These are phyloP conservation scores for Endothia cerciana DNA, from an alignment of 2,329 filamentous ascomycete genomes.

Conservation along the genomic window DNA sequence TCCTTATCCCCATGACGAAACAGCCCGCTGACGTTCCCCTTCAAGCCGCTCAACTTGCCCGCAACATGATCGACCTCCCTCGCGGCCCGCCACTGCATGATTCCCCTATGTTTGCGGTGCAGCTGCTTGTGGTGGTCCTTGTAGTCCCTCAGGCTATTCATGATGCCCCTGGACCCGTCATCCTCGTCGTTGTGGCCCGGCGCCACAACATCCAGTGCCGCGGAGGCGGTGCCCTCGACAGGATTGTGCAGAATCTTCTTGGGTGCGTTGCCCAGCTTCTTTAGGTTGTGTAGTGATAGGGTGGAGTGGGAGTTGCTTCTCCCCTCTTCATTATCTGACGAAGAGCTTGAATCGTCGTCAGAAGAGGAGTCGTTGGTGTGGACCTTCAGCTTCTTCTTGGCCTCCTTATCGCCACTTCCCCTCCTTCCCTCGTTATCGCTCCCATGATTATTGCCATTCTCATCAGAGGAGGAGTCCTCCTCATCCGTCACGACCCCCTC, in stretches of 20 bases:
- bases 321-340: slow-evolving; percentile 36
- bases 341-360: slow-evolving; percentile 28
- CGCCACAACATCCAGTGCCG: slow-evolving; percentile 19
- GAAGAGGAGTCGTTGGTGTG: slow-evolving; percentile 29
- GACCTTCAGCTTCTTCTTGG: slow-evolving; percentile 27
- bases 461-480: slow-evolving; percentile 26
- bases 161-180: slow-evolving; percentile 49
- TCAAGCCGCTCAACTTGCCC: slow-evolving; percentile 57
- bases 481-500: slow-evolving; percentile 24
- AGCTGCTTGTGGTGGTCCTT: slow-evolving; percentile 61
- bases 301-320: slow-evolving; percentile 29
- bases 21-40: slow-evolving; percentile 59
- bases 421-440: slow-evolving; percentile 7
- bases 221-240: slow-evolving; percentile 30
- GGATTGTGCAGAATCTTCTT: slow-evolving; percentile 31
- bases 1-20: slow-evolving; percentile 65
- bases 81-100: slow-evolving; percentile 74
- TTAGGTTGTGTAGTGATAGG: slow-evolving; percentile 31
- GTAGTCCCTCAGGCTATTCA: slow-evolving; percentile 62
- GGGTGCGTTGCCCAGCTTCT: slow-evolving; percentile 41
- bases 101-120: slow-evolving; percentile 67
- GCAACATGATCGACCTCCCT: slow-evolving; percentile 56
- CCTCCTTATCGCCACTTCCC: slow-evolving; percentile 24
- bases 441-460: slow-evolving; percentile 20
- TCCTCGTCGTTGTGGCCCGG: slow-evolving; percentile 42